These are phyloP conservation scores for Penicillium steckii DNA, from an alignment of 495 filamentous ascomycete genomes.

Conservation along the genomic window DNA sequence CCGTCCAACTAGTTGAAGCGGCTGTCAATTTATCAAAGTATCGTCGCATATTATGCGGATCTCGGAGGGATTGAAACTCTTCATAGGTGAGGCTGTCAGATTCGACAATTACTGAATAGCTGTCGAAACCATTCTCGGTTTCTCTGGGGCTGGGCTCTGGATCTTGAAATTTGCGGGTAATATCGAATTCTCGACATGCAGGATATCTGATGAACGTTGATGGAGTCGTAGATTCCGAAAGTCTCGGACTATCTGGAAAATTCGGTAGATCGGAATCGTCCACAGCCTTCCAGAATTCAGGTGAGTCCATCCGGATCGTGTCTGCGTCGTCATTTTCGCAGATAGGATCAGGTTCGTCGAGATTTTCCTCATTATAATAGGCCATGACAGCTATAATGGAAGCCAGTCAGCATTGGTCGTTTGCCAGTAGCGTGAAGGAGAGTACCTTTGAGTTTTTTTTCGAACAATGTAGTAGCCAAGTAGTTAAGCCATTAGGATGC, in stretches of 20 bases:
- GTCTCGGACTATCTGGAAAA: not conserved
- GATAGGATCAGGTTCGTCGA: not conserved
- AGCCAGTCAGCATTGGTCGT: not conserved
- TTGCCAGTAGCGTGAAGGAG: not conserved
- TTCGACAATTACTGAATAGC: not conserved
- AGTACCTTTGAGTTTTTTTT: not conserved
- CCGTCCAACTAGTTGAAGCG: not conserved
- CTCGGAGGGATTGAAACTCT: not conserved
- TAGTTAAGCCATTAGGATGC: not conserved
- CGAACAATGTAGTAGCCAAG: not conserved
- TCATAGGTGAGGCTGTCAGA: not conserved
- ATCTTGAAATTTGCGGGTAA: not conserved
- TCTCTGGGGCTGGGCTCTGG: not conserved
- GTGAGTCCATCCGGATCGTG: not conserved
- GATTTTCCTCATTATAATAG: not conserved
- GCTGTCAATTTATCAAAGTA: constrained; percentile 1
- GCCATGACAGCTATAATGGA: not conserved
- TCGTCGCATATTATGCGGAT: not conserved
- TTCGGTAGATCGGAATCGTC: not conserved
- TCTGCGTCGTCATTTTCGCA: not conserved
- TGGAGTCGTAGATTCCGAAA: not conserved
- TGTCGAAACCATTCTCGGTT: not conserved
- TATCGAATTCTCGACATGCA: not conserved
- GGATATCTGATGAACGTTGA: not conserved
- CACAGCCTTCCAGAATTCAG: not conserved